Conservation (phyloP, 1,139 yeast genomes). For the Yamadazyma taylorii region DNA sequence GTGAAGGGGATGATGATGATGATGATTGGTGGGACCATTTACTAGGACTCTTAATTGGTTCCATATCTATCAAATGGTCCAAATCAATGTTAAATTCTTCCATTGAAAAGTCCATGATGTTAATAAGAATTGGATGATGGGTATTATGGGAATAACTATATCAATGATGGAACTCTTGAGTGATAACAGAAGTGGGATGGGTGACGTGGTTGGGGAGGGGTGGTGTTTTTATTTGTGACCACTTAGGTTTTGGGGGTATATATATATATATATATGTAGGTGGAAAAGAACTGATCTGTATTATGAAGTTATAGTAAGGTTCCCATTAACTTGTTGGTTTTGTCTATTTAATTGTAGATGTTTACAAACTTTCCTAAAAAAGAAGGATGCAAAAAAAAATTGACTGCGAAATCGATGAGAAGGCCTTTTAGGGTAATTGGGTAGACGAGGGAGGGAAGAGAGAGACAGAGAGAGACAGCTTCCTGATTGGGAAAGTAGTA, state of each 20-base stretch:
- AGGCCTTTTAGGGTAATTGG: neutral
- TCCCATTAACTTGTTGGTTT: neutral
- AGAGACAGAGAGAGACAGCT: neutral
- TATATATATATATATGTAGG: no score
- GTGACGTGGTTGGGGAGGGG: no score
- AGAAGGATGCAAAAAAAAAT: conserved; percentile 4
- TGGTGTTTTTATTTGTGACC: no score
- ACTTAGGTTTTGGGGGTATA: neutral
- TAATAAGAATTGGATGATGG: no score
- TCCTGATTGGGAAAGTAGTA: neutral
- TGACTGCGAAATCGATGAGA: neutral
- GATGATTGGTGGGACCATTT: conserved; percentile 1
- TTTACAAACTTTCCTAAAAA: conserved; percentile 4
- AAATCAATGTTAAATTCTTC: conserved; percentile 29
- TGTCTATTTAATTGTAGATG: conserved; percentile 7
- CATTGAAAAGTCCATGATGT: conserved; percentile 13
- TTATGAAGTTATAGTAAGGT: no score
- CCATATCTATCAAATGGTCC: conserved; percentile 20
- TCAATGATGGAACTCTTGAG: no score
- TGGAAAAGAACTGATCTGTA: no score
- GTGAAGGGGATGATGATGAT: conserved; percentile 4
- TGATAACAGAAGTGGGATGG: no score
- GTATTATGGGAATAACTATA: no score
- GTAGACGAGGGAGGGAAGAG: neutral
- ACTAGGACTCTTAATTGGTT: conserved; percentile 4